Base-by-base conservation (phyloP, 2,329 filamentous ascomycete species). In the Xylaria sp. region DNA sequence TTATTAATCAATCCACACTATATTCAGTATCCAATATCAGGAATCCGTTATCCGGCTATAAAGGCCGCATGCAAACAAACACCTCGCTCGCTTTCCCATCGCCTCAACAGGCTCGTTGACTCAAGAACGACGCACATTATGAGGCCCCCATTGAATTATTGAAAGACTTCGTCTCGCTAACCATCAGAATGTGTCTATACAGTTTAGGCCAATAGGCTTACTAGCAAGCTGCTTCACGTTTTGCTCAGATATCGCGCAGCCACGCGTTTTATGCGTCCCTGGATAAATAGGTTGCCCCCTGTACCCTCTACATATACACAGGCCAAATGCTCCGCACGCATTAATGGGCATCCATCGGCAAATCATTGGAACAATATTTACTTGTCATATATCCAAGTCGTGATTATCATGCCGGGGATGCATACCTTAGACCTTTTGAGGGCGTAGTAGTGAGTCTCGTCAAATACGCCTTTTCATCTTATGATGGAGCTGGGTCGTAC, bases 41-140 rank as follows among this genome's bases (percentile, higher is more conserved):
- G 13, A 30, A 18, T 4, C 30, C 18, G 30, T 36, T 63, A 63
- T 64, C 65, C 65, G 65, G 65, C 61, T 67, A 65, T 67, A 67
- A 45, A 48, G 48, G 32, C 18, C n/a, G 30, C 56, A 32, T 32
- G 41, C 6, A 7, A 15, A 23, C 41, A 12, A 28, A 13, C 34
- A 41, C 20, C 28, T 53, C 15, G 20, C 45, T 64, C 13, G 48
- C 45, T 60, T 41, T 18, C 12, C 39, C 20, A n/a, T 52, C 28
- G 23, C n/a, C 32, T 30, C 25, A 32, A n/a, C 32, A 30, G n/a
- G 5, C 8, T 2, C 23, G 28, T 36, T 32, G 20, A 8, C 45
- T 30, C 13, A n/a, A 43, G 25, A 12, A 32, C 25, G 34, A n/a
- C n/a, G 36, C 36, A 56, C 57, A 32, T n/a, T n/a, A n/a, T n/a